Evolutionary conservation across 495 filamentous ascomycete genomes (phyloP).

Genomic region (Neurospora sp.): DNA sequence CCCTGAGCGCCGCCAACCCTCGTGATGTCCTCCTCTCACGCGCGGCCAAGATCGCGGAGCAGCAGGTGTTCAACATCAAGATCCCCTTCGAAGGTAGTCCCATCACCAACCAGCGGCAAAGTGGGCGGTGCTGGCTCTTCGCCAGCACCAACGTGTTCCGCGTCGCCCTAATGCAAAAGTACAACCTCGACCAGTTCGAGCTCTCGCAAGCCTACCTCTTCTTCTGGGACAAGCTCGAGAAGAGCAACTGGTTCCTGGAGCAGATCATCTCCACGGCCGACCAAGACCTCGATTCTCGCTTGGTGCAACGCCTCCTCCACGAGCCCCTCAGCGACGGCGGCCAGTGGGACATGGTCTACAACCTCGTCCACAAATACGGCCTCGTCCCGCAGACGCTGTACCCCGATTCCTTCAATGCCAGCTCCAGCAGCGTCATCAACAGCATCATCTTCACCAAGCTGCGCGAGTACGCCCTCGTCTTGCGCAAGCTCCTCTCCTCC

Average conservation of each 20-base stretch:
- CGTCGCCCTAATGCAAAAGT: constrained; percentile 69
- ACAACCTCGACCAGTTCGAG: constrained; percentile 69
- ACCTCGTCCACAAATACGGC: constrained; percentile 76
- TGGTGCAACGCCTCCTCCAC: constrained; percentile 55
- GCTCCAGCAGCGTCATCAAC: constrained; percentile 58
- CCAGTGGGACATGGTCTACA: constrained; percentile 90
- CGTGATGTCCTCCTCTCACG: constrained; percentile 46
- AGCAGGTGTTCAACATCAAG: constrained; percentile 70
- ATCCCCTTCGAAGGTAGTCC: constrained; percentile 74
- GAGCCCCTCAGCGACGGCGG: constrained; percentile 71
- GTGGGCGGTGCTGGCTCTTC: constrained; percentile 84
- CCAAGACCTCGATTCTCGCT: constrained; percentile 54
- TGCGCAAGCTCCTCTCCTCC: constrained; percentile 41
- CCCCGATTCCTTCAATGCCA: constrained; percentile 68
- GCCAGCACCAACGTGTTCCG: constrained; percentile 82
- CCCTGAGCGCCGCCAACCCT: constrained; percentile 47
- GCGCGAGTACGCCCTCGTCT: constrained; percentile 63
- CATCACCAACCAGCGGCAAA: constrained; percentile 72
- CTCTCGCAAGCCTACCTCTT: constrained; percentile 83
- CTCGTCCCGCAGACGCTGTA: constrained; percentile 71
- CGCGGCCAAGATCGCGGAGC: constrained; percentile 49
- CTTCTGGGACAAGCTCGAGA: constrained; percentile 92
- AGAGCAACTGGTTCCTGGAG: constrained; percentile 81
- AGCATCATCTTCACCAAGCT: constrained; percentile 73
- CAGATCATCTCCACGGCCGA: constrained; percentile 63